A percentile compares a stretch with the other conserved stretches of the same genome.
Conservation (phyloP, 2,329 filamentous ascomycete genomes). For the Trichophyton simii region DNA sequence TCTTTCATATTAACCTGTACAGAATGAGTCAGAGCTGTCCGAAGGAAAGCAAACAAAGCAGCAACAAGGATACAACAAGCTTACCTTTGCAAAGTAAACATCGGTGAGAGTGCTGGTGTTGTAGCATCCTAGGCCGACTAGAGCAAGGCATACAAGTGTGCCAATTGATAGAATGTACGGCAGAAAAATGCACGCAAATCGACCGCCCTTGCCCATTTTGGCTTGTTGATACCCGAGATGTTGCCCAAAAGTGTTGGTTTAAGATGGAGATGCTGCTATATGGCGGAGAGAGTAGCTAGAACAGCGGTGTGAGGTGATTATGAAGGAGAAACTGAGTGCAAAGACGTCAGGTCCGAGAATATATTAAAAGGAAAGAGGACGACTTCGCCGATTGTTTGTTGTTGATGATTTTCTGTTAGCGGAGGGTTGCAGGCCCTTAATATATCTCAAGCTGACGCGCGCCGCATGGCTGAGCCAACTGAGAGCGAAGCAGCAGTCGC, state of each 20-base stretch:
- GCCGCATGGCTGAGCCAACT: not conserved
- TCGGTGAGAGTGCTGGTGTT: slow-evolving; percentile 37
- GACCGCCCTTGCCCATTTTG: slow-evolving; percentile 59
- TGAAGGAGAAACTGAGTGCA: not conserved
- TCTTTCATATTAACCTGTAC: slow-evolving; percentile 48
- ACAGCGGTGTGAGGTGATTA: not conserved
- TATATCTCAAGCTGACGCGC: slow-evolving; percentile 4
- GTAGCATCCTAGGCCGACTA: slow-evolving; percentile 47
- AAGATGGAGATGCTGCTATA: not conserved
- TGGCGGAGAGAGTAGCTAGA: not conserved
- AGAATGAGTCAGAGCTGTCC: not conserved
- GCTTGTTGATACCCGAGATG: not conserved
- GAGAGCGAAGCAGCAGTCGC: not conserved
- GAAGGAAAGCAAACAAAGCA: not conserved
- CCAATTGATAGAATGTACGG: slow-evolving; percentile 72
- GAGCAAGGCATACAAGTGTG: slow-evolving; percentile 55
- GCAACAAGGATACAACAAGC: slow-evolving; percentile 8
- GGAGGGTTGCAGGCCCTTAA: not conserved
- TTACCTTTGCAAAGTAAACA: slow-evolving; percentile 45
- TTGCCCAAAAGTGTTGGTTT: not conserved
- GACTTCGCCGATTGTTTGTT: not conserved
- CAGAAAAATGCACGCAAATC: slow-evolving; percentile 74
- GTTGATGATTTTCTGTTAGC: slow-evolving; percentile 1
- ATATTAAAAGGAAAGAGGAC: not conserved
- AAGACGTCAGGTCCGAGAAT: not conserved